Percentiles rank a stretch among this genome's conserved stretches.
These are phyloP conservation scores for Candida krabiensis DNA, from an alignment of 805 yeast species.

Conservation along the genomic window DNA sequence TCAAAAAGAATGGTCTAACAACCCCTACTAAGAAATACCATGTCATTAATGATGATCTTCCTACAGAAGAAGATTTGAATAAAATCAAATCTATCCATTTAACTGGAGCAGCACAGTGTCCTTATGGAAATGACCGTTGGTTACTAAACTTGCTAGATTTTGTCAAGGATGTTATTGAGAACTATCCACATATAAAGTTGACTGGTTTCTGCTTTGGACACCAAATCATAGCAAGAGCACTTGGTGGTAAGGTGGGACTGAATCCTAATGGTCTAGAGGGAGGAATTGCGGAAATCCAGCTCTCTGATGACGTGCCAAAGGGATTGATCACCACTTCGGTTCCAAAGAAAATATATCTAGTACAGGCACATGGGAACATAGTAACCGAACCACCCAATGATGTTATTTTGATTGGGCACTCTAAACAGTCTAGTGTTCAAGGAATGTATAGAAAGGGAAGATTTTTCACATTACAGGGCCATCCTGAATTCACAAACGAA, in stretches of 20 bases:
- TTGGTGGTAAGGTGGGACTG: constrained; percentile 59
- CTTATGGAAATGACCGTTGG: constrained; percentile 45
- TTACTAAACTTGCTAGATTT: constrained; percentile 40
- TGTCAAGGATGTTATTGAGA: constrained; percentile 21
- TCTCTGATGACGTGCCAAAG: constrained; percentile 34
- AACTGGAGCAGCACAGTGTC: constrained; percentile 53
- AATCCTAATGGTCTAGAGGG: constrained; percentile 73
- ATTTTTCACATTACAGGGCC: constrained; percentile 80
- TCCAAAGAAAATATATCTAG: constrained; percentile 5
- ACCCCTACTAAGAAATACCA: constrained; percentile 13
- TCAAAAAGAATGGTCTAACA: constrained; percentile 9
- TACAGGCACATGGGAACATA: constrained; percentile 11
- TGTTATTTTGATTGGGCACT: constrained; percentile 5
- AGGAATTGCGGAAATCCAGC: constrained; percentile 52
- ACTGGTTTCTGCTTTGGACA: constrained; percentile 88
- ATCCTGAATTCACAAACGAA: constrained; percentile 70
- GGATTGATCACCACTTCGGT: background rate
- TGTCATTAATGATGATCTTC: constrained; percentile 12
- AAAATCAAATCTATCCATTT: constrained; percentile 43
- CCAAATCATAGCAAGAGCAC: constrained; percentile 67
- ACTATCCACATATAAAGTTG: constrained; percentile 39
- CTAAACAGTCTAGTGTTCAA: constrained; percentile 41
- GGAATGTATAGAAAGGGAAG: constrained; percentile 57
- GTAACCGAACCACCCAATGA: constrained; percentile 9
- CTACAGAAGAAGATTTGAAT: constrained; percentile 25